Evolutionary conservation across 2,329 filamentous ascomycete genomes (phyloP).

Genomic region (Sordariomycetes sp.): DNA sequence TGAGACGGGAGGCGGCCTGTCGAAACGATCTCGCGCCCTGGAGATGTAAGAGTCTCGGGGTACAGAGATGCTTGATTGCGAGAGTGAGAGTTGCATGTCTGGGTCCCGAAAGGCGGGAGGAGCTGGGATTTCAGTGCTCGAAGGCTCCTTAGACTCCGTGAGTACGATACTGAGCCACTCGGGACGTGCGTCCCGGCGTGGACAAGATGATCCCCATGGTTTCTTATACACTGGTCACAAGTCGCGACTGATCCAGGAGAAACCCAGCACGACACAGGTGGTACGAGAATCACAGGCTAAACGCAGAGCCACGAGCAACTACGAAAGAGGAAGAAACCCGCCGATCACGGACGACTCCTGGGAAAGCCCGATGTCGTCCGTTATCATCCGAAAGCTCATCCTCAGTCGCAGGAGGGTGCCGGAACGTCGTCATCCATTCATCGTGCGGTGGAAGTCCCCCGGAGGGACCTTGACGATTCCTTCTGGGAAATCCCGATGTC

Average conservation of each 20-base stretch:
- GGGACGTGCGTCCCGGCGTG: too few species aligned
- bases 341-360: neutral
- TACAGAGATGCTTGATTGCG: neutral
- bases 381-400: constrained; percentile 1
- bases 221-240: too few species aligned
- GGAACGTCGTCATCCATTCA: neutral
- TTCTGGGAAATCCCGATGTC: too few species aligned
- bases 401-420: neutral
- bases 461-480: neutral
- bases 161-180: neutral
- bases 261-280: neutral
- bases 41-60: neutral
- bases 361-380: neutral
- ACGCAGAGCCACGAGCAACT: neutral
- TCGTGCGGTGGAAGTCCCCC: neutral
- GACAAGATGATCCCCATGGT: too few species aligned
- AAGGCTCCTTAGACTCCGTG: neutral
- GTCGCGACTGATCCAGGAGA: too few species aligned
- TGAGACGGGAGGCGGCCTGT: neutral
- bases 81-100: neutral
- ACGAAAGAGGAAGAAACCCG: constrained; percentile 1
- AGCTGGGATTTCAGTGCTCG: neutral
- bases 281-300: neutral
- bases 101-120: neutral
- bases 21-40: neutral